phyloP scores from a whole-genome alignment of 306 rosid species.

The Bauhinia variegata region DNA sequence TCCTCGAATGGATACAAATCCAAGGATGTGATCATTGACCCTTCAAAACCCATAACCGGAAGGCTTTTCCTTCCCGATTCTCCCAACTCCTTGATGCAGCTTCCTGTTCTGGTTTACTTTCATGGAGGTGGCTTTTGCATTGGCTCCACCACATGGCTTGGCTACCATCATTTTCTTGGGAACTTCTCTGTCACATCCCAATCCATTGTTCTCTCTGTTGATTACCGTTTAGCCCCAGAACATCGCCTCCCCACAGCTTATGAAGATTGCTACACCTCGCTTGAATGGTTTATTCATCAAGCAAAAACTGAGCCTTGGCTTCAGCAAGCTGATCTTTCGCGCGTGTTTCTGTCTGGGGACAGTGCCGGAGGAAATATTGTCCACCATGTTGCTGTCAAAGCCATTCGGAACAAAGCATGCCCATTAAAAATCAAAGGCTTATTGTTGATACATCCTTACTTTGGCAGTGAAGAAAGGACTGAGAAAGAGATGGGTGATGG shows the following conservation, averaged over 20 bases:
- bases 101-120: conserved; percentile 75
- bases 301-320: conserved; percentile 60
- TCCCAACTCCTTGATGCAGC: conserved; percentile 1
- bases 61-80: conserved; percentile 66
- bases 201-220: conserved; percentile 64
- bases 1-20: conserved; percentile 50
- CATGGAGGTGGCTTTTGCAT: conserved; percentile 96
- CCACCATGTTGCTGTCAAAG: conserved; percentile 63
- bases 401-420: conserved; percentile 29
- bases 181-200: conserved; percentile 54
- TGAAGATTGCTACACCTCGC: conserved; percentile 69
- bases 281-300: conserved; percentile 62
- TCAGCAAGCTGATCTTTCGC: conserved; percentile 57
- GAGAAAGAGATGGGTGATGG: conserved; percentile 50
- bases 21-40: conserved; percentile 67
- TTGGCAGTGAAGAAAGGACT: conserved; percentile 79
- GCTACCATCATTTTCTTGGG: conserved; percentile 74
- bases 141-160: conserved; percentile 85
- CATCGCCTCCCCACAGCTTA: conserved; percentile 71
- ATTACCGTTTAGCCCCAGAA: conserved; percentile 86
- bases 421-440: conserved; percentile 56
- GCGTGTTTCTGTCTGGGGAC: conserved; percentile 78
- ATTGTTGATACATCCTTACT: conserved; percentile 75
- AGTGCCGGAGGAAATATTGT: conserved; percentile 93
- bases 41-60: conserved; percentile 57